Percentiles rank a stretch among this genome's conserved stretches.
Evolutionary conservation across 192 early-diverging fungal species (phyloP).

Genomic region (Piromyces finnis): DNA sequence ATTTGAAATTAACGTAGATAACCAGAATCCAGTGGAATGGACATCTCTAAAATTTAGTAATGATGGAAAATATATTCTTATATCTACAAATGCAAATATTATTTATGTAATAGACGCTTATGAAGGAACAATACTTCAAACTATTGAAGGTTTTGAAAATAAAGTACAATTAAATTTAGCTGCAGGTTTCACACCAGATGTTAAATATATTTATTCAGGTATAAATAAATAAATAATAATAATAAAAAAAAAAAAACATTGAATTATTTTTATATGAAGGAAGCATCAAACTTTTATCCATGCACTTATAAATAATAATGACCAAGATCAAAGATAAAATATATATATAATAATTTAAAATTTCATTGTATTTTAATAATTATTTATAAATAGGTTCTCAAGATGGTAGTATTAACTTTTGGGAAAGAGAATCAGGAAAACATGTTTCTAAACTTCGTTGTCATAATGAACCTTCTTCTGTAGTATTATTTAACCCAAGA

Average conservation of each 20-base stretch:
- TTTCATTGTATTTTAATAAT: too few species aligned
- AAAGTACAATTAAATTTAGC: slow-evolving; percentile 19
- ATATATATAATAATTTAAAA: too few species aligned
- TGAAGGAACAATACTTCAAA: slow-evolving; percentile 17
- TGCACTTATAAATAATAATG: too few species aligned
- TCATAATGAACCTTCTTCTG: slow-evolving; percentile 24
- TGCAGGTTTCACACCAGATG: slow-evolving; percentile 52
- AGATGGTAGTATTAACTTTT: slow-evolving; percentile 43
- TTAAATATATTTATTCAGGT: slow-evolving; percentile 48
- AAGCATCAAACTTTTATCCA: too few species aligned
- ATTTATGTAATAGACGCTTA: slow-evolving; percentile 54
- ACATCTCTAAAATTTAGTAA: slow-evolving; percentile 51
- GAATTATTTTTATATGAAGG: too few species aligned
- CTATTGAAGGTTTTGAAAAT: slow-evolving; percentile 12
- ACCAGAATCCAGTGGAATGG: slow-evolving; percentile 8
- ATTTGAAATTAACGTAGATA: too few species aligned
- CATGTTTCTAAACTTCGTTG: slow-evolving; percentile 7
- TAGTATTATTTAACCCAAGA: slow-evolving; percentile 57
- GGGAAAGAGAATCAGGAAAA: slow-evolving; percentile 30
- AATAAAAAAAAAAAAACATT: too few species aligned
- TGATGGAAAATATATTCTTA: slow-evolving; percentile 52
- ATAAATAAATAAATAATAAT: not conserved
- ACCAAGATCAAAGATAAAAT: too few species aligned
- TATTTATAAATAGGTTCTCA: slow-evolving; percentile 25
- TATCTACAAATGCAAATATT: slow-evolving; percentile 35